Conservation (phyloP, 805 yeast species). For the Grigorovia jiainica region DNA sequence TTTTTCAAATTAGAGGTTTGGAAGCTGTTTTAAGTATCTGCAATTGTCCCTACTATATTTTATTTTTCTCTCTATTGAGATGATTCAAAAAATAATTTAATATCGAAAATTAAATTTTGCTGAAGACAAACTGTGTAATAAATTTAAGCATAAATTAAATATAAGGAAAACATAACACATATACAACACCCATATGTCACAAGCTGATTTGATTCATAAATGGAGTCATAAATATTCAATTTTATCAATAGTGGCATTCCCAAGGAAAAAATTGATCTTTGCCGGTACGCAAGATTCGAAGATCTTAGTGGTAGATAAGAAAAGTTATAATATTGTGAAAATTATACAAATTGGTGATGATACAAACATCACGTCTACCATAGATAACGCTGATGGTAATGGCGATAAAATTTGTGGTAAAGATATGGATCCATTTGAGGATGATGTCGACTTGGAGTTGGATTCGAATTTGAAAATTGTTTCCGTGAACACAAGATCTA, state of each 20-base stretch:
- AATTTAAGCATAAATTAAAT: too few species aligned
- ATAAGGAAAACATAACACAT: too few species aligned
- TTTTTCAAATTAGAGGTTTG: too few species aligned
- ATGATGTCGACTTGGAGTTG: background rate
- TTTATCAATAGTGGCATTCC: conserved; percentile 59
- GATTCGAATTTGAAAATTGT: background rate
- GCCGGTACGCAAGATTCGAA: conserved; percentile 89
- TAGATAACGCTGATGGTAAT: background rate
- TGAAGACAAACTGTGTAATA: too few species aligned
- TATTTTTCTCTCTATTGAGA: too few species aligned
- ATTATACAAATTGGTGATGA: conserved; percentile 41
- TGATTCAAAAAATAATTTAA: too few species aligned
- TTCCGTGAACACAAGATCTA: conserved; percentile 22
- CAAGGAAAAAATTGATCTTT: conserved; percentile 47
- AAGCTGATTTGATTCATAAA: conserved; percentile 42
- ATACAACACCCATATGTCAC: background rate
- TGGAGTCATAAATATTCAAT: conserved; percentile 74
- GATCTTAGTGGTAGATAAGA: conserved; percentile 60
- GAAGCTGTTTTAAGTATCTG: too few species aligned
- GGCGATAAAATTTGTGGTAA: background rate
- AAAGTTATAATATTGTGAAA: conserved; percentile 44
- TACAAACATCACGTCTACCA: background rate
- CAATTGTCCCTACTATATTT: too few species aligned
- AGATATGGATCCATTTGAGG: background rate
- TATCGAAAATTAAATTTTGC: too few species aligned